Evolutionary conservation across 2,329 filamentous ascomycete species (phyloP), one percentile per base, ranked within the genome.

Genomic region (Calycina herbarum): DNA sequence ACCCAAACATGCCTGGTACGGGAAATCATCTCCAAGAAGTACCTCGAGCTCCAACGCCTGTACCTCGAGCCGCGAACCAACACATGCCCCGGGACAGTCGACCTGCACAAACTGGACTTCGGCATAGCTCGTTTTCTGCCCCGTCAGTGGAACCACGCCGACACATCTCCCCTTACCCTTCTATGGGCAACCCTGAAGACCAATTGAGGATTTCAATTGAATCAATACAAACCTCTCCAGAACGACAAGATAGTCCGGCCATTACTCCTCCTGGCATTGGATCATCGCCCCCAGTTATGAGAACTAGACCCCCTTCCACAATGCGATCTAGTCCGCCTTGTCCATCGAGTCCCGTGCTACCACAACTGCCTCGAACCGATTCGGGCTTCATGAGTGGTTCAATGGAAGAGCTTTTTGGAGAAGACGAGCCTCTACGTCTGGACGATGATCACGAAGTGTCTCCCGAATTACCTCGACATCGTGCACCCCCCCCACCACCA

Each of bases 321-420:
- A 86, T 87, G 33, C 86, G 89, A 31, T 97, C 94, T 1, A 98
- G 94, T 75, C 95, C 94, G 1, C 84, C 87, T 56, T 82, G 93
- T 60, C 87, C 87, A 7, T 85, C 86, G 0, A 88, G 89, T 81
- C 84, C 81, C 0, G 79, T 83, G 27, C 76, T 88, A 31, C 87
- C 88, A 62, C 83, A 84, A 5, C 82, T 89, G 69, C 82, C 83
- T 7, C 73, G 79, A 31, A 80, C 80, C 20, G 92, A 96, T 75
- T 94, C 92, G 15, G 92, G 91, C 1, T 96, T 96, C 73, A 91
- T 94, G 85, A 95, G 91, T 74, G 90, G 90, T n/a, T 85, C 87
- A 6, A 76, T 90, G 11, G 74, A 76, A 17, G 74, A 74, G 5
- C 81, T 88, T 5, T 86, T 92, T 66, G 89, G 89, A 45, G 86